Conservation (phyloP, 768 basidiomycete species). For the Tulasnella sp. region DNA sequence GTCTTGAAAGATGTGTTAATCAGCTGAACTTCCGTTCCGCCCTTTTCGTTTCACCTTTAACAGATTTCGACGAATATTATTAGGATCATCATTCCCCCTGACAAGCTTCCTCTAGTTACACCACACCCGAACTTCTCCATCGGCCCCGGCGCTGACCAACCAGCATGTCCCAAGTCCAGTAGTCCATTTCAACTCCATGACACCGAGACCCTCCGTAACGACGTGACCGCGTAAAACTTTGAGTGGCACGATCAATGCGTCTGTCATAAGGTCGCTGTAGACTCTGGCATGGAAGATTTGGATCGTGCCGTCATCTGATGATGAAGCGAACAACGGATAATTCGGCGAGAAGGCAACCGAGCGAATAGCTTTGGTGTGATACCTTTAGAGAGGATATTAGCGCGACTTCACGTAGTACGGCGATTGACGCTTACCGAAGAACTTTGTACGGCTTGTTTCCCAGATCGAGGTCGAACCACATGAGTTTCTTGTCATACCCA, state of each 20-base stretch:
- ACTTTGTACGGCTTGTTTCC: conserved; percentile 96
- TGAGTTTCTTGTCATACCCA: conserved; percentile 92
- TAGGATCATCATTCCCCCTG: not conserved
- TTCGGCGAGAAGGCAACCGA: conserved; percentile 87
- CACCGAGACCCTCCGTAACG: conserved; percentile 76
- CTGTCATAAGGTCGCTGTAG: conserved; percentile 90
- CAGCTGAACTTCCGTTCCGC: not conserved
- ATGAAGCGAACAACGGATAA: conserved; percentile 92
- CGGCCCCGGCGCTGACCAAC: conserved; percentile 86
- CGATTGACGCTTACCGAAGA: conserved; percentile 47
- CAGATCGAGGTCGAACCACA: conserved; percentile 98
- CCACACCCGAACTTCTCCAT: conserved; percentile 83
- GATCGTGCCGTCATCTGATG: conserved; percentile 93
- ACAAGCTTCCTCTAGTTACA: conserved; percentile 3
- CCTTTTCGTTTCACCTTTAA: not conserved
- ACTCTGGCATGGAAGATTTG: conserved; percentile 95
- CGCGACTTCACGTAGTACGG: not conserved
- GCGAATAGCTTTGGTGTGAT: conserved; percentile 88
- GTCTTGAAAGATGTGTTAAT: not conserved
- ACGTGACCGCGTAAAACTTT: conserved; percentile 93
- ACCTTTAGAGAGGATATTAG: conserved; percentile 39
- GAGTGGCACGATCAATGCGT: conserved; percentile 93
- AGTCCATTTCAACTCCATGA: conserved; percentile 76
- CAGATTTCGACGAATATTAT: not conserved
- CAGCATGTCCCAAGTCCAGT: conserved; percentile 38